Percentiles rank a stretch among this genome's conserved stretches.
Conservation (phyloP, 176 grass and related monocot genomes). For the Avena eriantha region DNA sequence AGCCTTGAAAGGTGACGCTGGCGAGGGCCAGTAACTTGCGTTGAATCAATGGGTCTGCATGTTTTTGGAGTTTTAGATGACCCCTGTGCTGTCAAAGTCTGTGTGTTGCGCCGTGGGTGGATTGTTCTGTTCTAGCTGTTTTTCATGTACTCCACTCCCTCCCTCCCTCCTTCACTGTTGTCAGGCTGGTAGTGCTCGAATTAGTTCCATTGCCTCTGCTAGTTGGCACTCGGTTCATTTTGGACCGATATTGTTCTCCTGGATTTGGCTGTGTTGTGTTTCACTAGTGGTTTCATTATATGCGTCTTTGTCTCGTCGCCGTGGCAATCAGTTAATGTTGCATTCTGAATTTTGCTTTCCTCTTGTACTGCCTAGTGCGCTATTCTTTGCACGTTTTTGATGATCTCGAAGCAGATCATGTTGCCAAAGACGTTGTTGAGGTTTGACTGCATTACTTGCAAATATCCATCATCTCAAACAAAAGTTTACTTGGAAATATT, state of each 20-base stretch:
- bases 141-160: neutral
- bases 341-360: too few species aligned
- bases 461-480: too few species aligned
- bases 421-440: too few species aligned
- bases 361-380: too few species aligned
- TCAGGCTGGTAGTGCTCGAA: slow-evolving; percentile 35
- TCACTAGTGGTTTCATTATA: slow-evolving; percentile 41
- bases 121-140: slow-evolving; percentile 29
- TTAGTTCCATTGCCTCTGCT: slow-evolving; percentile 44
- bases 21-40: slow-evolving; percentile 61
- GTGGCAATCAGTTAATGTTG: neutral
- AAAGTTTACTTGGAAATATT: too few species aligned
- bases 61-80: slow-evolving; percentile 36
- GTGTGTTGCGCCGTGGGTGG: neutral
- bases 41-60: neutral
- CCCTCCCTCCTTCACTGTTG: neutral
- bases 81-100: slow-evolving; percentile 13
- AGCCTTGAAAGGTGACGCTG: slow-evolving; percentile 54
- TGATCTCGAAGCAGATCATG: too few species aligned
- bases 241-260: slow-evolving; percentile 27
- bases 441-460: too few species aligned
- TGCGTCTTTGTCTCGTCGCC: neutral
- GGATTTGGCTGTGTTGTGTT: slow-evolving; percentile 40
- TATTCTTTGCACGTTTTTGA: too few species aligned
- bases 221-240: slow-evolving; percentile 10